Base-by-base conservation (phyloP, 352 stramenopile species). In the Pythium vanterpoolii region DNA sequence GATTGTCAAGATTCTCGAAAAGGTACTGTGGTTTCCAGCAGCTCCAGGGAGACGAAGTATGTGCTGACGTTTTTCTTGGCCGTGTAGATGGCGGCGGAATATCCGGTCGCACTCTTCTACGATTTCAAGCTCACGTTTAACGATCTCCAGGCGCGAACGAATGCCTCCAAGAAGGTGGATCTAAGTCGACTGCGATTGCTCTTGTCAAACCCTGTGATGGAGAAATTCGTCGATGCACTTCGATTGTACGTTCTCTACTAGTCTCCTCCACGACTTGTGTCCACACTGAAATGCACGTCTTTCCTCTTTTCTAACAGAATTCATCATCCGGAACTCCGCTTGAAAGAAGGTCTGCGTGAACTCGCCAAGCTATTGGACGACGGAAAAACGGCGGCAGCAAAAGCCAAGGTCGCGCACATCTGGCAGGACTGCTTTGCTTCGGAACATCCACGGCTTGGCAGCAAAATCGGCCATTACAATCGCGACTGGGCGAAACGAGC, bases 161-260 rank as follows among this genome's bases (percentile, higher is more conserved):
- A 18, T 10, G 8, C 19, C 14, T 75, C 74, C 16, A 81, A n/a
- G n/a, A n/a, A 83, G 51, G 56, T 76, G 1, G 72, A 90, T 39
- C 57, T 92, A 10, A 69, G 64, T 56, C 69, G 77, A 18, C 56
- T 95, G 18, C 31, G 73, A 19, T 64, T 69, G 33, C 45, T 89
- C 10, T 24, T 93, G 6, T 56, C 77, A n/a, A 88, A 93, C 54
- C 56, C 79, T 4, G 67, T 86, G 10, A 89, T 91, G 79, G 81
- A 91, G 52, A 90, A 89, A 53, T 93, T 95, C 46, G 83, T 95
- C 23, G 77, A 81, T 8, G 79, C 85, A 0, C 61, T 95, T 50
- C 68, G 77, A 65, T 62, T 91, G 82, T 91, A 76, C 47, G 79
- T 68, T 19, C 6, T 26, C 6, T 11, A 27, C 11, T 4, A 8